phyloP scores from a whole-genome alignment of 352 stramenopile species.

The Globisporangium spinosum region DNA sequence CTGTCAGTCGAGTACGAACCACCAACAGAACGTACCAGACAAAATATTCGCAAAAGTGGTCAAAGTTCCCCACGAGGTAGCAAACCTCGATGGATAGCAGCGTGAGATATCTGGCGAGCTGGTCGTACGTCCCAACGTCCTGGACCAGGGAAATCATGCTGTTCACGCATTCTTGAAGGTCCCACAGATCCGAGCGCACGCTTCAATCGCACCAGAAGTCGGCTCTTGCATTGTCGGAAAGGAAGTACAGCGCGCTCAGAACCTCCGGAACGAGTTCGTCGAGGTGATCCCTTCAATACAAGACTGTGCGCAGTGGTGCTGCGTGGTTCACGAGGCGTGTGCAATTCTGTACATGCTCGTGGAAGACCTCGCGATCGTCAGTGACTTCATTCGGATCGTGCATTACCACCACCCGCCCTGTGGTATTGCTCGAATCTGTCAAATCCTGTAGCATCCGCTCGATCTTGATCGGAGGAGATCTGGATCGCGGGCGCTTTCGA shows the following conservation, averaged over 20 bases:
- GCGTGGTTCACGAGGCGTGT: neutral
- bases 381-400: neutral
- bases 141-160: neutral
- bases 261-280: neutral
- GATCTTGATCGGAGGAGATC: neutral
- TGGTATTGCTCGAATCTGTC: neutral
- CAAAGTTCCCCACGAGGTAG: neutral
- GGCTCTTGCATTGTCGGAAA: neutral
- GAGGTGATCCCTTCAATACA: neutral
- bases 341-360: neutral
- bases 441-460: neutral
- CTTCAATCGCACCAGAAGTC: neutral
- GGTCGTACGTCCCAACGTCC: neutral
- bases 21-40: neutral
- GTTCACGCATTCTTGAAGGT: neutral
- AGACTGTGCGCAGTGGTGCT: neutral
- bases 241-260: neutral
- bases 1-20: neutral
- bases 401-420: neutral
- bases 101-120: neutral
- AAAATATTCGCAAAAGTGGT: neutral
- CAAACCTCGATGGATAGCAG: neutral
- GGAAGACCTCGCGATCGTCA: neutral
- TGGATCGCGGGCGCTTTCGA: neutral
- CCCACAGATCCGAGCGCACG: neutral